These are phyloP conservation scores for Gossypioides kirkii DNA, from an alignment of 345 rosid species.

Conservation along the genomic window DNA sequence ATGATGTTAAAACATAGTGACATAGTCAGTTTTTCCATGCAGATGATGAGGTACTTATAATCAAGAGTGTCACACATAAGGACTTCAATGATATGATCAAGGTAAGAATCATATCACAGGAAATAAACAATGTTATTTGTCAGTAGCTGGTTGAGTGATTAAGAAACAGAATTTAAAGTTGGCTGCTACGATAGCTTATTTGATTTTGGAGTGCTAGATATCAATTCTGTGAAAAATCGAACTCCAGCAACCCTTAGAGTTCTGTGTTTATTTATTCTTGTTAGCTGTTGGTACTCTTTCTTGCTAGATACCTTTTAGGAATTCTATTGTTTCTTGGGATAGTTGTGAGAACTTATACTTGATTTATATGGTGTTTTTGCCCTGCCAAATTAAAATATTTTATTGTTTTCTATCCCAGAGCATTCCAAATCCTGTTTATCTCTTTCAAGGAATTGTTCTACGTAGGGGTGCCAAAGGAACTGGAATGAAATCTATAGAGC, in stretches of 20 bases:
- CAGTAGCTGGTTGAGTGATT: not conserved
- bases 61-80: constrained; percentile 85
- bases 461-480: constrained; percentile 99
- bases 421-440: constrained; percentile 95
- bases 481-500: constrained; percentile 92
- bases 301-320: not conserved
- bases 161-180: not conserved
- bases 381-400: constrained; percentile 10
- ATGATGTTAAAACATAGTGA: not conserved
- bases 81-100: constrained; percentile 92
- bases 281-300: not conserved
- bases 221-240: not conserved
- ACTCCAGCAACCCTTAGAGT: constrained; percentile 1
- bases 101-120: constrained; percentile 34
- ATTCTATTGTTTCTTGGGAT: not conserved
- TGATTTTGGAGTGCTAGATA: constrained; percentile 1
- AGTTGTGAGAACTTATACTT: not conserved
- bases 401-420: constrained; percentile 40
- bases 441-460: constrained; percentile 92
- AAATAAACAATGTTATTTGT: not conserved
- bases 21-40: constrained; percentile 30
- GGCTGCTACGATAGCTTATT: not conserved
- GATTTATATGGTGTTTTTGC: not conserved
- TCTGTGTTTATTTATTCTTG: constrained; percentile 2
- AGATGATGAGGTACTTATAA: constrained; percentile 90